Conservation (phyloP, 768 basidiomycete genomes). For the Lenzites betulinus region DNA sequence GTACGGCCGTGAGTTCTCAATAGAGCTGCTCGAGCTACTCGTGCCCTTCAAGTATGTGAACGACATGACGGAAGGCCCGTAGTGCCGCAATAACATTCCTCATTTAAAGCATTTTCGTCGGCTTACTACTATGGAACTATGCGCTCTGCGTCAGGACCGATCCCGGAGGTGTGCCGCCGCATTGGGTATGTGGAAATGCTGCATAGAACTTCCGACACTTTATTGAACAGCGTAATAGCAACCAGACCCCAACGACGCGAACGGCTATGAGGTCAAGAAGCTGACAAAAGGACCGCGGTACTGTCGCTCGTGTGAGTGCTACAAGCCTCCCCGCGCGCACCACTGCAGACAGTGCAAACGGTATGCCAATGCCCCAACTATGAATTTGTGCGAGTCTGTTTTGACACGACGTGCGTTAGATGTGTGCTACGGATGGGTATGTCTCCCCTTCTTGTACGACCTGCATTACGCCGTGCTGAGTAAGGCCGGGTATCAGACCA, state of each 20-base stretch:
- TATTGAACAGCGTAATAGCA: slow-evolving; percentile 42
- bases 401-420: slow-evolving; percentile 36
- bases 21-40: slow-evolving; percentile 76
- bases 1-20: slow-evolving; percentile 76
- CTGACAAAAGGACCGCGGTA: slow-evolving; percentile 80
- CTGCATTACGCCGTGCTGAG: slow-evolving; percentile 5
- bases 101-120: slow-evolving; percentile 64
- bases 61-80: too few relatives aligned
- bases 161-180: slow-evolving; percentile 78
- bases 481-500: slow-evolving; percentile 55
- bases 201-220: neutral
- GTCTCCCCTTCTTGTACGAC: slow-evolving; percentile 21
- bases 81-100: slow-evolving; percentile 5
- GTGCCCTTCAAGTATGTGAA: slow-evolving; percentile 84
- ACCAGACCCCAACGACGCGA: slow-evolving; percentile 66
- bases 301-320: slow-evolving; percentile 83
- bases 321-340: slow-evolving; percentile 89
- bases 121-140: slow-evolving; percentile 87
- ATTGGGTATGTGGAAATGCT: slow-evolving; percentile 59
- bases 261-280: slow-evolving; percentile 90
- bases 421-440: slow-evolving; percentile 90
- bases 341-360: slow-evolving; percentile 89
- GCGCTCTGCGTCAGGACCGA: slow-evolving; percentile 79
- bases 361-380: slow-evolving; percentile 41
- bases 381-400: neutral